These are phyloP conservation scores for Jacaranda copaia DNA, from an alignment of 257 asterid genomes.

Conservation along the genomic window DNA sequence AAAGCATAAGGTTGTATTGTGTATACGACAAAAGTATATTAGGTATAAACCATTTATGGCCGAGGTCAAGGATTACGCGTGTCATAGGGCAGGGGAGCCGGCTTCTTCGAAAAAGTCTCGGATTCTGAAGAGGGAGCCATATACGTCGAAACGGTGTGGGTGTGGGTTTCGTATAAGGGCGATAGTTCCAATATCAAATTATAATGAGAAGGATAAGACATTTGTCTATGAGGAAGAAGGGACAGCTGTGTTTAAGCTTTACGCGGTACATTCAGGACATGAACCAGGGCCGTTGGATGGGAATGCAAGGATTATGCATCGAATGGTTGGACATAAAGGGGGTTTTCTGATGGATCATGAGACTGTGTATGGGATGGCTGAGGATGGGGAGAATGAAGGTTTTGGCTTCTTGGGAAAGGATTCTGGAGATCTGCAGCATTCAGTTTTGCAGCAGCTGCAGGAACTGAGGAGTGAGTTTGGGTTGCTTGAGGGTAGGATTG, in stretches of 20 bases:
- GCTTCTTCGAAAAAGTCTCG: slow-evolving; percentile 79
- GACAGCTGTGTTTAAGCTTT: slow-evolving; percentile 91
- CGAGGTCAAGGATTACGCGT: slow-evolving; percentile 97
- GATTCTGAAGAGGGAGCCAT: slow-evolving; percentile 84
- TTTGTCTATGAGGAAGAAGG: slow-evolving; percentile 98
- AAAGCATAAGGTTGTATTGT: slow-evolving; percentile 89
- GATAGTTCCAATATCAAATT: slow-evolving; percentile 90
- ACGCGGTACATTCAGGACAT: slow-evolving; percentile 95
- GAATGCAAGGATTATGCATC: slow-evolving; percentile 94
- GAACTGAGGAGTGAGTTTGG: slow-evolving; percentile 83
- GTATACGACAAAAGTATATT: slow-evolving; percentile 91
- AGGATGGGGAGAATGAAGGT: slow-evolving; percentile 78
- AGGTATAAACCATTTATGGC: slow-evolving; percentile 99
- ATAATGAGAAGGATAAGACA: slow-evolving; percentile 90
- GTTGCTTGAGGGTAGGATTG: slow-evolving; percentile 81
- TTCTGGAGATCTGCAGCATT: slow-evolving; percentile 65
- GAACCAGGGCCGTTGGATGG: slow-evolving; percentile 98
- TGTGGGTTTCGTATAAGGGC: slow-evolving; percentile 96
- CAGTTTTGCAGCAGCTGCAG: slow-evolving; percentile 78
- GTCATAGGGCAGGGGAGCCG: slow-evolving; percentile 97
- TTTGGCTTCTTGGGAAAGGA: slow-evolving; percentile 74
- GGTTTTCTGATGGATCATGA: slow-evolving; percentile 88
- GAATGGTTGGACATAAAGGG: slow-evolving; percentile 91
- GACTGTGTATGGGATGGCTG: slow-evolving; percentile 73
- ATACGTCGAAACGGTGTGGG: slow-evolving; percentile 91